Conservation (phyloP, 805 yeast species). For the Wickerhamiella azymoides region DNA sequence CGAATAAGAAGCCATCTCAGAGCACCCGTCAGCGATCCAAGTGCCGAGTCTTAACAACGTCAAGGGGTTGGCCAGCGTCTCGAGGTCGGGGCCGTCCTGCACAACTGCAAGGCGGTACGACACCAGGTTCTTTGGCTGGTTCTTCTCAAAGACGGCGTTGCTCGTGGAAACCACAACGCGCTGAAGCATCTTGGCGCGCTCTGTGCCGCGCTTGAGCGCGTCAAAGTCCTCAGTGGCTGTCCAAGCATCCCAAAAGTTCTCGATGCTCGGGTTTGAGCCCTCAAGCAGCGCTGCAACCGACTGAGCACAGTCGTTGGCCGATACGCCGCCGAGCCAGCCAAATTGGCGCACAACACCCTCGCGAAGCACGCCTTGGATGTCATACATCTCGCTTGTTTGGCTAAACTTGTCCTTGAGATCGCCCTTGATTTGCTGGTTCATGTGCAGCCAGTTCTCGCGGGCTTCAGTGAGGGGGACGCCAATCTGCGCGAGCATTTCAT, state of each 20-base stretch:
- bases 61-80: conserved; percentile 70
- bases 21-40: conserved; percentile 83
- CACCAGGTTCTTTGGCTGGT: conserved; percentile 61
- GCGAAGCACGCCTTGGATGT: conserved; percentile 65
- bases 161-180: conserved; percentile 77
- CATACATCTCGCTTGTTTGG: conserved; percentile 59
- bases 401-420: conserved; percentile 55
- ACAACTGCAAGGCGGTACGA: conserved; percentile 76
- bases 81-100: conserved; percentile 75
- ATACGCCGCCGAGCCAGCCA: conserved; percentile 75
- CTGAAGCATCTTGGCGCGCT: conserved; percentile 71
- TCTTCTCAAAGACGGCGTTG: conserved; percentile 74
- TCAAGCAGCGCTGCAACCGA: conserved; percentile 76
- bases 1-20: conserved; percentile 49
- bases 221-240: conserved; percentile 43
- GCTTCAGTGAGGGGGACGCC: conserved; percentile 85
- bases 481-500: conserved; percentile 90
- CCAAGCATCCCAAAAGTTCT: conserved; percentile 59
- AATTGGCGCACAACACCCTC: conserved; percentile 78
- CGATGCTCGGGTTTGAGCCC: conserved; percentile 35
- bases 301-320: conserved; percentile 90
- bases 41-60: conserved; percentile 71
- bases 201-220: conserved; percentile 53
- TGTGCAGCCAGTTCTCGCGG: conserved; percentile 81
- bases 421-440: conserved; percentile 67